Base-by-base conservation (phyloP, 1,284 basidiomycete genomes). In the Pseudozyma sp. region DNA sequence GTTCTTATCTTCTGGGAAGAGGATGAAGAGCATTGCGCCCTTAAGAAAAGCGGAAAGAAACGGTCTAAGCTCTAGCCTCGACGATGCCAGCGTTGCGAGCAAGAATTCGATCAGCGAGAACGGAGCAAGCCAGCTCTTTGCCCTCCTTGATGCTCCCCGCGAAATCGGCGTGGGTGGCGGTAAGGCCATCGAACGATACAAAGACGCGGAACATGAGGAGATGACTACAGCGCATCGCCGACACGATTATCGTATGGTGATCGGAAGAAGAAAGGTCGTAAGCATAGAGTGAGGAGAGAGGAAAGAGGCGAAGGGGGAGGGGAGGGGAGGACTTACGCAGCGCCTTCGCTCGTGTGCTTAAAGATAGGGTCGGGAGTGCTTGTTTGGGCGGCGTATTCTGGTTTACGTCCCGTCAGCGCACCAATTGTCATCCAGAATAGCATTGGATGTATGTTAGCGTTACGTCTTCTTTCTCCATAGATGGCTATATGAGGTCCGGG, bases 341-440 rank as follows among this genome's bases (percentile, higher is more conserved):
- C 42, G 10, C 62, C 63, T 5, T 14, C 34, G 1, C 35, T 35
- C 10, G 40, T 54, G 52, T 59, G 60, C 9, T 12, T 38, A 18
- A 69, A 69, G 0, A 40, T 19, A 0, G 70, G 61, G 10, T 69
- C 52, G 5, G 25, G 31, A 1, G 54, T 2, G 25, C 25, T 45
- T 44, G 34, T 50, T 21, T 65, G 70, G 14, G 42, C 44, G 2
- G 70, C 64, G 16, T 38, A 40, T 55, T 72, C 70, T 72, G 42
- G 19, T 45, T 11, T 3, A 6, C 18, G 18, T 11, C 0, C n/a
- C 11, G 44, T n/a, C 16, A 31, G 25, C 25, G 25, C 25, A 31
- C 25, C 25, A 6, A 31, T 31, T 31, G 25, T 31, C 6, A 31
- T 31, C 25, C 3, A 31, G n/a, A 31, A 3, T 6, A 31, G 25